Evolutionary conservation across 2,329 filamentous ascomycete genomes (phyloP), one percentile per base, ranked within the genome.

Genomic region (Cladosporium cucumerinum): DNA sequence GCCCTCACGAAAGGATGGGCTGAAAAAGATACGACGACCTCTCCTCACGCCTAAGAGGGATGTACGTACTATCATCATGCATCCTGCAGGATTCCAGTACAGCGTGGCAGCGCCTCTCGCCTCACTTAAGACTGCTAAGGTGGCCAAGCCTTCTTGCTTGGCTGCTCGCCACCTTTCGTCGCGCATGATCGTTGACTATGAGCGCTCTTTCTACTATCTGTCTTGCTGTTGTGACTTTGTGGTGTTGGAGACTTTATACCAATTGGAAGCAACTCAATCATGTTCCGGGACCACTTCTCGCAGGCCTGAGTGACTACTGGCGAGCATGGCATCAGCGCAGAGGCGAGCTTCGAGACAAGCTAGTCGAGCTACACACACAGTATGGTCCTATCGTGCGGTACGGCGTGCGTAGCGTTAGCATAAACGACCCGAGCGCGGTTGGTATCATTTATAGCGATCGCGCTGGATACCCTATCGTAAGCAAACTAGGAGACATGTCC

Each of bases 321-420:
- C 55, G 55, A 30, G 55, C 55, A 28, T 58, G 55, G 55, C 7
- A 26, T 11, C 55, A 58, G 26, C 23, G 55, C 11, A 58, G 55
- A 46, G 55, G 55, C 32, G 36, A 58, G 23, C 55, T 58, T 25
- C 21, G 55, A 34, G 23, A 36, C 18, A 58, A 58, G 25, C 18
- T 58, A 23, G 25, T 58, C 23, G 55, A 58, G 16, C 16, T 58
- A 16, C 55, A 58, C 36, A 58, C 30, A 12, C 34, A 46, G 23
- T 58, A 58, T 46, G 55, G 55, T 11, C 55, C 36, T 6, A 26
- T 58, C 8, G 55, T 58, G 21, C 23, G 55, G 23, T 58, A 58
- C 21, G 55, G 55, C 8, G 55, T 58, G 34, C 55, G 55, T 16
- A 58, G 55, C 7, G 55, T 58, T 28, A 58, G 55, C 10, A 36